Base-by-base conservation (phyloP, 352 stramenopile genomes). In the Pythium aphanidermatum region DNA sequence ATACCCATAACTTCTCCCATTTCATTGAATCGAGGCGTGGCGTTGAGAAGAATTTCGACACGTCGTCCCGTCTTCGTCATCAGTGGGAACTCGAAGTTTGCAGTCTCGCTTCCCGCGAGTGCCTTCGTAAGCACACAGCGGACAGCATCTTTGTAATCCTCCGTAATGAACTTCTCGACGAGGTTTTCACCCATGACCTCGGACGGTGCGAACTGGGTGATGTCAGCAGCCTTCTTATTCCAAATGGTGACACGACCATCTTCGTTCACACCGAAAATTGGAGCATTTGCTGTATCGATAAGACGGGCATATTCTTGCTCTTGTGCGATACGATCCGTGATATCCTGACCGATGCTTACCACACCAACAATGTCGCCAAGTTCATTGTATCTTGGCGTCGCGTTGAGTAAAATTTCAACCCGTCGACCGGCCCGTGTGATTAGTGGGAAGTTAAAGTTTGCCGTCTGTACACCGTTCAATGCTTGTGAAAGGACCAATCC, bases 181-280 rank as follows among this genome's bases (percentile, higher is more conserved):
- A 98, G 52, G 2, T 92, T 75, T 46, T 87, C 63, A 0, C 79
- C 89, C 60, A 97, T 74, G 5, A 96, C 91, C 56, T 97, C 90
- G 10, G 86, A 59, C 2, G 76, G 78, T 6, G 70, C 70, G 56
- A 95, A 98, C 55, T 95, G 86, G 28, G 89, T 97, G 45, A 93
- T 90, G 20, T 93, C 78, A 8, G 77, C 78, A 8, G 86, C 84
- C 52, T 96, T 97, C 35, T 95, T 79, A 57, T 98, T 96, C 83
- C 83, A 96, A 50, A 95, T 94, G 40, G 92, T 92, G 7, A 96
- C 83, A 16, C 58, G 55, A 4, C 83, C 80, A 28, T 94, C 63
- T 23, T 63, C 57, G 45, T 96, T 82, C 13, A 96, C 80, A 26
- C 85, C 87, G 38, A 96, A 95, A 35, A 96, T 96, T 16, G 86